A percentile compares a stretch with the other conserved stretches of the same genome.
Conservation (phyloP, 1,284 basidiomycete species). For the Phylloporus sp. region DNA sequence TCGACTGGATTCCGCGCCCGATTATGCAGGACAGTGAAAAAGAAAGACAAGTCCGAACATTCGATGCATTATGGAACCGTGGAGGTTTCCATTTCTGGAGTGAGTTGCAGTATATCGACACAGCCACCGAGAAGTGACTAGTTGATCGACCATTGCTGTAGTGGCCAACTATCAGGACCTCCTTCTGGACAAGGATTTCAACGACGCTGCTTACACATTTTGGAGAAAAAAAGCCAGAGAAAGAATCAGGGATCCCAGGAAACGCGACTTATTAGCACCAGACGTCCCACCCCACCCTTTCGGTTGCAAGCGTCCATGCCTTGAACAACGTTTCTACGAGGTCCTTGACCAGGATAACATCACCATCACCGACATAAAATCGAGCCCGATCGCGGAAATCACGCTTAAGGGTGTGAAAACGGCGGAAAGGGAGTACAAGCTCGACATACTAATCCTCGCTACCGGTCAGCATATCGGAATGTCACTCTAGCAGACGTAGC, state of each 20-base stretch:
- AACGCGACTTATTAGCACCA: constrained; percentile 19
- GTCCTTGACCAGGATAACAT: not conserved
- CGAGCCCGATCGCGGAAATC: not conserved
- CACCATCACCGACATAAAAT: not conserved
- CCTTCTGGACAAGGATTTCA: not conserved
- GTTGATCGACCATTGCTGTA: not conserved
- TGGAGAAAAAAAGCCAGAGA: constrained; percentile 15
- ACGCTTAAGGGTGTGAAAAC: not conserved
- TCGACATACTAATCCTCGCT: constrained; percentile 1
- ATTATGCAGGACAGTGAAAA: constrained; percentile 11
- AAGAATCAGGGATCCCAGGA: constrained; percentile 18
- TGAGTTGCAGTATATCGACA: too few species aligned
- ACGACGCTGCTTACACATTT: not conserved
- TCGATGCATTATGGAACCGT: constrained; percentile 16
- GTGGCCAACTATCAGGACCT: not conserved
- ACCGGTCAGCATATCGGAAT: not conserved
- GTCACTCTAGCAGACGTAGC: not conserved
- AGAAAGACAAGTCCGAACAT: constrained; percentile 12
- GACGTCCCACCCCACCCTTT: constrained; percentile 19
- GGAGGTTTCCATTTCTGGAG: constrained; percentile 11
- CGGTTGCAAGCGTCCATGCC: constrained; percentile 11
- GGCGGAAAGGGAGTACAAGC: not conserved
- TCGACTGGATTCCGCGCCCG: not conserved
- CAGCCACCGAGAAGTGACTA: too few species aligned
- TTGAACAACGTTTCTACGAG: not conserved